Evolutionary conservation across 2,329 filamentous ascomycete species (phyloP).

Genomic region (Diaporthe sp.): DNA sequence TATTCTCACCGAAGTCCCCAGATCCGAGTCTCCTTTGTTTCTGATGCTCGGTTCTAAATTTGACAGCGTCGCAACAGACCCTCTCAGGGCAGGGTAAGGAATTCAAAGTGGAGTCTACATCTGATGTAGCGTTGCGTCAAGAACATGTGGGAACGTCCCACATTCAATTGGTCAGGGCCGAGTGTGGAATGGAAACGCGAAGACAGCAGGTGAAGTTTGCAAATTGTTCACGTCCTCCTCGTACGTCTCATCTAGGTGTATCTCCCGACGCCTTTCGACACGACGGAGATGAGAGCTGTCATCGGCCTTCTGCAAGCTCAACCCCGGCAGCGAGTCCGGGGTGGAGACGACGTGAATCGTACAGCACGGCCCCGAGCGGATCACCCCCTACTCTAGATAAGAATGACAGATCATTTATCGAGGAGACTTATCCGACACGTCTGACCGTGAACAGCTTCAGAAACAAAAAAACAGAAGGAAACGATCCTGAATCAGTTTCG

Average conservation of each 20-base stretch:
- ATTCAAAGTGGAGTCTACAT: background rate
- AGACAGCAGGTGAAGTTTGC: background rate
- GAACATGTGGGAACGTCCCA: conserved; percentile 14
- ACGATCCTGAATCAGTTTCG: too few relatives aligned
- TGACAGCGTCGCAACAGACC: conserved; percentile 17
- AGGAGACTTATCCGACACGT: background rate
- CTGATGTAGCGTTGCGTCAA: background rate
- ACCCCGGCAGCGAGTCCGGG: background rate
- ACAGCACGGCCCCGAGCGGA: conserved; percentile 10
- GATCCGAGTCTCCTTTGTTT: background rate
- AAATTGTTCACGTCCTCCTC: background rate
- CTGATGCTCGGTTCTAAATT: background rate
- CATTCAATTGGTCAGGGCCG: background rate
- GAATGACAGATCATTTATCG: background rate
- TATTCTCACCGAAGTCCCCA: background rate
- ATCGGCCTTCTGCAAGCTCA: background rate
- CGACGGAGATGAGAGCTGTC: background rate
- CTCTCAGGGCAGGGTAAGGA: background rate
- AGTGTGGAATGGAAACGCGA: background rate
- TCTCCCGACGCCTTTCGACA: background rate
- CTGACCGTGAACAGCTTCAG: background rate
- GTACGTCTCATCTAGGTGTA: background rate
- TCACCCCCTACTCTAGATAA: conserved; percentile 1
- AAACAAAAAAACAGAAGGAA: background rate
- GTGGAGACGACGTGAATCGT: conserved; percentile 23